Evolutionary conservation across 192 early-diverging fungal species (phyloP).

Genomic region (Coemansia sp.): DNA sequence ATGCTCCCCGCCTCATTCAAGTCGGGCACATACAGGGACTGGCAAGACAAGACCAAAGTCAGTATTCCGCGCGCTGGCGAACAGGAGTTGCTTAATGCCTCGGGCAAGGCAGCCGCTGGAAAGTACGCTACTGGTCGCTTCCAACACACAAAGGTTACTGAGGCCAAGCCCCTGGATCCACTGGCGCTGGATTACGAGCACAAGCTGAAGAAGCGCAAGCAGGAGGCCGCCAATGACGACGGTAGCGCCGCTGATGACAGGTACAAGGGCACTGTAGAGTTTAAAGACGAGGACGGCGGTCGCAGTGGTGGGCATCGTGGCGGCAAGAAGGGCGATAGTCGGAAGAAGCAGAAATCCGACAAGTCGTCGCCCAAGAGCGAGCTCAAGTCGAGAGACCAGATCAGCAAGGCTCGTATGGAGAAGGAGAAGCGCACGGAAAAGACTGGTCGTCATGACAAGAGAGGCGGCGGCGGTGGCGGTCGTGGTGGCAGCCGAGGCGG

Average conservation of each 20-base stretch:
- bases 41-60: conserved; percentile 87
- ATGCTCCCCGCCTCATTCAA: conserved; percentile 86
- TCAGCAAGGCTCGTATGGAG: conserved; percentile 67
- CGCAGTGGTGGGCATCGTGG: conserved; percentile 19
- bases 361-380: conserved; percentile 60
- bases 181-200: conserved; percentile 61
- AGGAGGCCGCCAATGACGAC: conserved; percentile 40
- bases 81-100: conserved; percentile 61
- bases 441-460: conserved; percentile 20
- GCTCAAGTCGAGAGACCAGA: conserved; percentile 75
- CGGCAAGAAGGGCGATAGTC: conserved; percentile 35
- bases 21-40: conserved; percentile 81
- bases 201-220: conserved; percentile 61
- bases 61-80: conserved; percentile 83
- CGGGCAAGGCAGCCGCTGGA: conserved; percentile 36
- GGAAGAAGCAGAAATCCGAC: neutral
- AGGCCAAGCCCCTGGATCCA: conserved; percentile 72
- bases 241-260: conserved; percentile 13
- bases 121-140: conserved; percentile 59
- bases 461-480: conserved; percentile 9
- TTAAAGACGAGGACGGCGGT: conserved; percentile 33
- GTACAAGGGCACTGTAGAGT: conserved; percentile 50
- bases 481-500: neutral
- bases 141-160: conserved; percentile 73
- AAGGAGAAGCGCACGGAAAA: conserved; percentile 78